Base-by-base conservation (phyloP, 805 yeast species). In the Lipomyces yamadae region DNA sequence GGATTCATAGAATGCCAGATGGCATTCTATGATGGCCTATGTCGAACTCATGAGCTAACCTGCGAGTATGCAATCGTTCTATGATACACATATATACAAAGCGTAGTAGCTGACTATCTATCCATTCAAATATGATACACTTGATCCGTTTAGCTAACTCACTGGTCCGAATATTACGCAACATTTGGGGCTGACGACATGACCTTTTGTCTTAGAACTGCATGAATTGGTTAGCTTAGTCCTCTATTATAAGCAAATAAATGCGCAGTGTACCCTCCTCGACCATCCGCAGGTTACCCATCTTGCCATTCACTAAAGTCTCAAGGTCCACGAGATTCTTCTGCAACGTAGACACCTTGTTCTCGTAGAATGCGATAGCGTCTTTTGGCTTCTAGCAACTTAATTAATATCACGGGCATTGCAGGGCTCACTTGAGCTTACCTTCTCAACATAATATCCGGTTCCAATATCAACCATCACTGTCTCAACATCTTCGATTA, bases 381-480 rank as follows among this genome's bases (percentile, higher is more conserved):
- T 90, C 92, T 6, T 80, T 79, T 0, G 86, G 85, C 59, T 78
- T 78, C 78, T 74, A 54, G 18, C 39, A 60, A 39, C 15, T 34
- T 10, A 24, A 58, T 45, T 34, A 13, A 30, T 32, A 18, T 34
- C 45, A 34, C n/a, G 13, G 2, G 42, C 13, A 13, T 32, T 56
- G 11, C 13, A 52, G 15, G n/a, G 29, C 11, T 32, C n/a, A 52
- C 15, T 48, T 11, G 55, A n/a, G 29, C 72, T 24, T 45, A 72
- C 75, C 72, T 95, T 95, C 75, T 92, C 97, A 18, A 92, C 93
- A 76, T 85, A 95, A 76, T 95, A 95, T 2, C 98, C 98, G 0
- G 99, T 95, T 45, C 99, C 99, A 33, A 95, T 88, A 76, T 95
- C 99, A 8, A 95, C 97, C 76, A 95, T 81, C 73, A 89, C 95